Conservation (phyloP, 371 early-diverging fungal species). For the Apophysomyces variabilis region DNA sequence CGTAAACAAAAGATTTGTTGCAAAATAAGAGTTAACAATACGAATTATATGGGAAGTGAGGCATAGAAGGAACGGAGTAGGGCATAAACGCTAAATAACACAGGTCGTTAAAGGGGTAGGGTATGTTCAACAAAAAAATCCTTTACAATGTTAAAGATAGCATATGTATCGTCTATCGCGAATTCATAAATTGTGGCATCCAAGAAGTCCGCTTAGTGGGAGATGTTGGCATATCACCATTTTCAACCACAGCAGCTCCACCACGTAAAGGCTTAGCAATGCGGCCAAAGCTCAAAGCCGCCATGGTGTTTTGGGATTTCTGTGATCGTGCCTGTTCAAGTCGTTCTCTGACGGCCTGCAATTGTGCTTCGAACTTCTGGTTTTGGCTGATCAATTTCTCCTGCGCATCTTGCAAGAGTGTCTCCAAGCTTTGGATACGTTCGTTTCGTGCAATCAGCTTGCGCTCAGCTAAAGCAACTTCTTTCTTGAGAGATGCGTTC, state of each 20-base stretch:
- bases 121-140: not conserved
- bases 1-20: no score
- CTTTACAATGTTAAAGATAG: slow-evolving; percentile 5
- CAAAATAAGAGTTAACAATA: slow-evolving; percentile 3
- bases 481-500: slow-evolving; percentile 91
- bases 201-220: slow-evolving; percentile 39
- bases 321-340: slow-evolving; percentile 72
- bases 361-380: slow-evolving; percentile 84
- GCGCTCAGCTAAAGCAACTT: slow-evolving; percentile 84
- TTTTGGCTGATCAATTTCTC: slow-evolving; percentile 77
- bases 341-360: slow-evolving; percentile 74
- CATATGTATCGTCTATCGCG: slow-evolving; percentile 28
- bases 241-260: slow-evolving; percentile 49
- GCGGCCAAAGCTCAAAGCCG: slow-evolving; percentile 71
- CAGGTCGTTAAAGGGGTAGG: not conserved
- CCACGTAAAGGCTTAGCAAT: slow-evolving; percentile 94
- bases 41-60: not conserved
- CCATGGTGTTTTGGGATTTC: slow-evolving; percentile 41
- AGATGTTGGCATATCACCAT: slow-evolving; percentile 8
- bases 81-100: slow-evolving; percentile 8
- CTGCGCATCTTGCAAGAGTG: slow-evolving; percentile 75
- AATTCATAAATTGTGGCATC: slow-evolving; percentile 45
- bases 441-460: slow-evolving; percentile 90
- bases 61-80: not conserved
- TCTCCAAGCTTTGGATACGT: slow-evolving; percentile 88